A percentile compares a stretch with the other conserved stretches of the same genome.
Conservation (phyloP, 2,329 filamentous ascomycete genomes). For the Botrytis squamosa region DNA sequence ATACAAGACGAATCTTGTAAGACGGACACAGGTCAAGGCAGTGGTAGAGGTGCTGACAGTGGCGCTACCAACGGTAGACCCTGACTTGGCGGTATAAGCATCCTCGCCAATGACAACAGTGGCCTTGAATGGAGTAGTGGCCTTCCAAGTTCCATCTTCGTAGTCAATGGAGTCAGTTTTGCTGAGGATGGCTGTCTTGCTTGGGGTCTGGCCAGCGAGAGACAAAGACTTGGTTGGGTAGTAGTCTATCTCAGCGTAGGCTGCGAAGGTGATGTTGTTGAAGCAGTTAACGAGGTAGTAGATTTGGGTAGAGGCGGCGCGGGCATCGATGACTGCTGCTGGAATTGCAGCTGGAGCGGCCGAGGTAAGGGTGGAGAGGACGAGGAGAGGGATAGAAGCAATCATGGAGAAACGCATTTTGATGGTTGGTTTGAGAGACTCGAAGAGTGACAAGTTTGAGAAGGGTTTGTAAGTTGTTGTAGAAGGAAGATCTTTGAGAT, state of each 20-base stretch:
- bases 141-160: constrained; percentile 20
- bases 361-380: constrained; percentile 16
- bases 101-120: constrained; percentile 4
- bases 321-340: constrained; percentile 3
- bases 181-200: constrained; percentile 7
- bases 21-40: constrained; percentile 7
- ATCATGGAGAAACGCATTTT: constrained; percentile 21
- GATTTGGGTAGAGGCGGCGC: not conserved
- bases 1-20: constrained; percentile 19
- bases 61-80: not conserved
- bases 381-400: constrained; percentile 12
- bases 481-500: not conserved
- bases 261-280: constrained; percentile 5
- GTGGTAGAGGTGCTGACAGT: constrained; percentile 8
- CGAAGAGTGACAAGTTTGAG: not conserved
- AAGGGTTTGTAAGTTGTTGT: not conserved
- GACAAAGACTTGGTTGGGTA: constrained; percentile 7
- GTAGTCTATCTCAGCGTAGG: constrained; percentile 18
- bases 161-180: constrained; percentile 9
- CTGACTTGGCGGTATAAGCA: constrained; percentile 3
- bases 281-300: constrained; percentile 23
- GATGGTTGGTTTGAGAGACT: constrained; percentile 1
- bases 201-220: not conserved
- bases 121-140: not conserved
- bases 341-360: constrained; percentile 6